phyloP scores from a whole-genome alignment of 2,329 filamentous ascomycete species.

The Trichoderma semiorbis region DNA sequence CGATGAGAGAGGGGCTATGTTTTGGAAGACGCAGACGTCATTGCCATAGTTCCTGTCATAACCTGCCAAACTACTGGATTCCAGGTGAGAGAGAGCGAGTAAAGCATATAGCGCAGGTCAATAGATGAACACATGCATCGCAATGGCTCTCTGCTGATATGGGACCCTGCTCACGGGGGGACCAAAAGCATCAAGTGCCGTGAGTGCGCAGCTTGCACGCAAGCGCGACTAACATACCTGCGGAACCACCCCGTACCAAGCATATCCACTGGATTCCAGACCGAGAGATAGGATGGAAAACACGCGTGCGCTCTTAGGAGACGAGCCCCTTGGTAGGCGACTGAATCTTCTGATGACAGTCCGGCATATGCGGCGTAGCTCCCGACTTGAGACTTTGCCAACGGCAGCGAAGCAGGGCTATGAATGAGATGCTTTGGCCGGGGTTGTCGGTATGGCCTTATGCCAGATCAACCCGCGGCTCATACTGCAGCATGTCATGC shows the following conservation, averaged over 20 bases:
- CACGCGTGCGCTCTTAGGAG: background rate
- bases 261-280: background rate
- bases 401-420: background rate
- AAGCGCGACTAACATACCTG: background rate
- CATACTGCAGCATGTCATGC: slow-evolving; percentile 18
- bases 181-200: background rate
- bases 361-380: background rate
- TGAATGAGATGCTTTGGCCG: slow-evolving; percentile 4
- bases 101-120: background rate
- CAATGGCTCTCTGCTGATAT: background rate
- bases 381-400: background rate
- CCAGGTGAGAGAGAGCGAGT: background rate
- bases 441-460: slow-evolving; percentile 1
- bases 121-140: background rate
- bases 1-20: background rate
- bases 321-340: background rate
- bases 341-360: background rate
- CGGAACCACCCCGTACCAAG: background rate
- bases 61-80: background rate
- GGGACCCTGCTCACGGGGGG: background rate
- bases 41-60: background rate
- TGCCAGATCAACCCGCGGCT: slow-evolving; percentile 19
- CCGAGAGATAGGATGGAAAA: background rate
- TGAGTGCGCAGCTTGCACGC: background rate
- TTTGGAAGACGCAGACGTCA: background rate